Evolutionary conservation across 1,284 basidiomycete genomes (phyloP), one percentile per base, ranked within the genome.

Genomic region (Tylopilus sp.): DNA sequence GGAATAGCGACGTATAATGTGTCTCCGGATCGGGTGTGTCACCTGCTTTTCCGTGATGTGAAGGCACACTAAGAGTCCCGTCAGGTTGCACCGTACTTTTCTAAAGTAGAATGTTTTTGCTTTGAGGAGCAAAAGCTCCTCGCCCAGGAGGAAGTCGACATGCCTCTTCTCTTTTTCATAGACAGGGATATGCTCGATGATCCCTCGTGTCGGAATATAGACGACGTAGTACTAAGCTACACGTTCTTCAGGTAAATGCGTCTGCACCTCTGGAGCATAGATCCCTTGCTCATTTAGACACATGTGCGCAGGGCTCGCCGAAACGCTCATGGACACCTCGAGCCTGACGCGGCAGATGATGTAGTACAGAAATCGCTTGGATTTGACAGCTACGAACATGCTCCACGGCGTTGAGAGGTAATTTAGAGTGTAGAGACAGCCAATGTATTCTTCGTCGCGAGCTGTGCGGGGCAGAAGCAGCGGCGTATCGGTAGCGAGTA

Each of bases 1-100:
- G 97, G 97, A 1, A 99, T 99, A 68, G 96, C 96, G 18, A 99
- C 97, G 7, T 99, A 99, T 68, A 99, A 99, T 69, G 92, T 97
- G 38, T 90, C 92, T 0, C 92, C 92, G 12, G 89, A 92, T 63
- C 76, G 89, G 63, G 96, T 97, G 66, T 46, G 86, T 72, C 1
- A 0, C 9, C 41, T 30, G 29, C 36, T 30, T 26, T 28, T 41
- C 21, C 2, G 11, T 29, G 41, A 15, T 36, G 5, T 18, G 11
- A 47, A 11, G 29, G 26, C 19, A 21, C 11, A 25, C 40, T 44
- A 18, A 52, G 16, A 29, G 12, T 12, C 5, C 7, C 26, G 13
- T 41, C 43, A 97, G 92, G 83, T 98, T 58, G 97, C 97, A 6
- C 94, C 96, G 0, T 99, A 98, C 70, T 99, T 99, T 66, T 92